Evolutionary conservation across 2,329 filamentous ascomycete genomes (phyloP), one percentile per base, ranked within the genome.

Genomic region (Monosporascus sp.): DNA sequence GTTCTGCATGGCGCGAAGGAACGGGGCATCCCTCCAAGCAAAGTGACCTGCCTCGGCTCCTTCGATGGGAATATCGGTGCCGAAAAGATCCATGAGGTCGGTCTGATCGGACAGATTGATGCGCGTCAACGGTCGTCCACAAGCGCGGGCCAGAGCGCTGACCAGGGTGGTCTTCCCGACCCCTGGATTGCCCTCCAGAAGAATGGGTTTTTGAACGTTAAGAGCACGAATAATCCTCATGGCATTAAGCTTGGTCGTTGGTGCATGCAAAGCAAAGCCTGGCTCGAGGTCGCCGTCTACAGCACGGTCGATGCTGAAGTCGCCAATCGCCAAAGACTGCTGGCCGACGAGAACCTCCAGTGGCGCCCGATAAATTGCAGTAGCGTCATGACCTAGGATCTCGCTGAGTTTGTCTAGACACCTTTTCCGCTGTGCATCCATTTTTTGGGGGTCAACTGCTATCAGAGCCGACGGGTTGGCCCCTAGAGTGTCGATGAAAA

Each of bases 51-150:
- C 88, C 64, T 89, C 85, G 1, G 88, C 90, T n/a, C 91, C 92
- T 72, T 97, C 94, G 3, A 96, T 86, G 0, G 94, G 94, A 7
- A 96, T 90, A 73, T 99, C 94, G 0, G 93, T 96, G 54, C 94
- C 94, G 68, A 99, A 99, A 1, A 99, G 77, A 68, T 99, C 94
- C 81, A 97, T 97, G 49, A 99, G 75, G 70, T 99, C 94, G 0
- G 95, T 99, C 72, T 99, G 94, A 62, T 99, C 94, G 0, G 94
- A 97, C 55, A 99, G 77, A 66, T 99, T 99, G 72, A 99, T 97
- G 62, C 94, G 83, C 1, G 91, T 96, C 57, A 99, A 74, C 7
- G 89, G 87, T 57, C 87, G 87, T 5, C 92, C 90, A 58, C 90
- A 88, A 4, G 87, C 85, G 60, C 82, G 81, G 1, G 95, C 89